A percentile compares a stretch with the other conserved stretches of the same genome.
phyloP scores from a whole-genome alignment of 83 land plant genomes.

The Picea abies region DNA sequence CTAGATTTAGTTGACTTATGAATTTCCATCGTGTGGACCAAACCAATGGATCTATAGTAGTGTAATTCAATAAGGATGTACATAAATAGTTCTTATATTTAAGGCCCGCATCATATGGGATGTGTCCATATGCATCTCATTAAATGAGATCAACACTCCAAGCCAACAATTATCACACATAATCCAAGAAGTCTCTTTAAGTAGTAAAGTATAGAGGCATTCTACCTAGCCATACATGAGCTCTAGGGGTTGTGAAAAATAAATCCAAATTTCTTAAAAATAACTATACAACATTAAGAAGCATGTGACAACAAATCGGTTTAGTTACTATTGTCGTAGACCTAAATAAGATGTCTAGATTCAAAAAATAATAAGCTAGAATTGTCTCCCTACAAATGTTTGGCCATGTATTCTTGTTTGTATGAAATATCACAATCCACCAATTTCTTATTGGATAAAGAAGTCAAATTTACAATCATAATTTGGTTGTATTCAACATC shows the following conservation, averaged over 20 bases:
- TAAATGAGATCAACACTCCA: conserved; percentile 84
- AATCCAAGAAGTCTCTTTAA: conserved; percentile 59
- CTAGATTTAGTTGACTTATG: conserved; percentile 66
- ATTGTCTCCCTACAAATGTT: no score
- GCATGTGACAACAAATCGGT: no score
- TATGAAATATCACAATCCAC: no score
- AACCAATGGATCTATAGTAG: conserved; percentile 71
- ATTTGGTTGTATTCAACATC: no score
- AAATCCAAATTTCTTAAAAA: conserved; percentile 62
- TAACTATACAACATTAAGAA: conserved; percentile 36
- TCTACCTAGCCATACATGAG: conserved; percentile 13
- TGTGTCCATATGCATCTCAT: conserved; percentile 61
- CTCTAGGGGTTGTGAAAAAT: conserved; percentile 69
- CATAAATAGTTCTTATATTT: conserved; percentile 55
- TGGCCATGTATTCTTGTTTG: no score
- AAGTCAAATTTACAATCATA: no score
- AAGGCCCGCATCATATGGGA: conserved; percentile 61
- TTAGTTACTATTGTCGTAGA: no score
- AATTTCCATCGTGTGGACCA: conserved; percentile 82
- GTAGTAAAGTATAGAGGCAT: conserved; percentile 71
- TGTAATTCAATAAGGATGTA: conserved; percentile 72
- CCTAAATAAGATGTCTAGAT: no score
- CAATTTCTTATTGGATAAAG: no score
- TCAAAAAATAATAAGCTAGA: no score
- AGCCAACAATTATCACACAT: conserved; percentile 67